These are phyloP conservation scores for Scolecobasidium constrictum DNA, from an alignment of 2,329 filamentous ascomycete species.

Conservation along the genomic window DNA sequence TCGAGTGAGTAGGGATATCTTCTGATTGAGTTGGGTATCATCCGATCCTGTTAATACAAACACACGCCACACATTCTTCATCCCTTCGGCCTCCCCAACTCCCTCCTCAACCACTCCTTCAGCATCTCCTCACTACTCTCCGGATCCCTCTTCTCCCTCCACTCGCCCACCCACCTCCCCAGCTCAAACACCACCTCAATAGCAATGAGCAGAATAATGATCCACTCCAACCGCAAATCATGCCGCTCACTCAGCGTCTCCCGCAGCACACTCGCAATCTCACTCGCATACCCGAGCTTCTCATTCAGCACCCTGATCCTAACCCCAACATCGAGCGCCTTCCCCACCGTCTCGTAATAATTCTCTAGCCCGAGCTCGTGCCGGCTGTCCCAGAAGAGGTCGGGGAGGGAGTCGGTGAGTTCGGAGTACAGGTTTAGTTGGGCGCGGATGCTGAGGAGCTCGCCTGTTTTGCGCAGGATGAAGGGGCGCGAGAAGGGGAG, in stretches of 20 bases:
- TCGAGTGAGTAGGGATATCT: no score
- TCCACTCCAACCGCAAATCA: conserved; percentile 79
- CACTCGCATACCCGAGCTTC: conserved; percentile 95
- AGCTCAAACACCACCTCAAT: conserved; percentile 89
- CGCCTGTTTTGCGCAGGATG: conserved; percentile 74
- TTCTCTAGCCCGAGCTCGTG: conserved; percentile 84
- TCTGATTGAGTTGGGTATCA: no score
- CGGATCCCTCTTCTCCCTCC: conserved; percentile 31
- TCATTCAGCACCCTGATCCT: conserved; percentile 87
- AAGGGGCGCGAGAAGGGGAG: conserved; percentile 30
- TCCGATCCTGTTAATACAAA: no score
- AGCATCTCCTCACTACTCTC: conserved; percentile 29
- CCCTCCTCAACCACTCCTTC: conserved; percentile 23
- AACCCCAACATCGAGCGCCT: conserved; percentile 80
- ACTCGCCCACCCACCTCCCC: conserved; percentile 58
- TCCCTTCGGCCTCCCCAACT: conserved; percentile 12
- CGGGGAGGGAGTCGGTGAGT: conserved; percentile 85
- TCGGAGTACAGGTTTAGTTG: conserved; percentile 96
- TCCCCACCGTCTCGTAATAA: conserved; percentile 90
- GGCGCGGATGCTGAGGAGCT: conserved; percentile 77
- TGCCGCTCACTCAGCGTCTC: conserved; percentile 88
- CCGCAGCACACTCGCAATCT: conserved; percentile 80
- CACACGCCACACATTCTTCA: no score
- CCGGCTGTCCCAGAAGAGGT: conserved; percentile 91
- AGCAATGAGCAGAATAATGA: conserved; percentile 87